These are phyloP conservation scores for Magnusiomyces ingens DNA, from an alignment of 1,139 yeast genomes.

Conservation along the genomic window DNA sequence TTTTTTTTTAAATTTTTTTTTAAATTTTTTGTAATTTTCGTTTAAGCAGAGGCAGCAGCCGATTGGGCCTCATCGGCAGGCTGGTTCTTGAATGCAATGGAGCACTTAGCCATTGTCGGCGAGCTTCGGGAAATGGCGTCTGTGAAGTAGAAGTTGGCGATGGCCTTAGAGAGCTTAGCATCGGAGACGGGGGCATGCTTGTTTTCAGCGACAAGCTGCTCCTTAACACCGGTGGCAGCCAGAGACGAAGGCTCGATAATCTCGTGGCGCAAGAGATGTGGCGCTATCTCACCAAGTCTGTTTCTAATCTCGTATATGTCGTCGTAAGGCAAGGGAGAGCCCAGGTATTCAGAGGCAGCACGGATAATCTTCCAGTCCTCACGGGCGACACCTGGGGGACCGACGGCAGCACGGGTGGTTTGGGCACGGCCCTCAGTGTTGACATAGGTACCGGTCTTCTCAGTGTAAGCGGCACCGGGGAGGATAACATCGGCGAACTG, in stretches of 20 bases:
- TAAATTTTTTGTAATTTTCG: not conserved
- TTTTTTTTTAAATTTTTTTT: not conserved
- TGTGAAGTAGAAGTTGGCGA: slow-evolving; percentile 80
- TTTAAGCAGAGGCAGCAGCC: slow-evolving; percentile 18
- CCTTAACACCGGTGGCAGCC: slow-evolving; percentile 53
- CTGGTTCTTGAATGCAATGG: slow-evolving; percentile 31
- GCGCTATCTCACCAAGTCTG: slow-evolving; percentile 73
- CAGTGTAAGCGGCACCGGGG: slow-evolving; percentile 88
- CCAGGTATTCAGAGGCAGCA: slow-evolving; percentile 75
- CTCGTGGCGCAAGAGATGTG: slow-evolving; percentile 72
- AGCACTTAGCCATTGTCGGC: slow-evolving; percentile 83
- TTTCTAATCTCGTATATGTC: slow-evolving; percentile 62
- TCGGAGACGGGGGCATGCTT: slow-evolving; percentile 41
- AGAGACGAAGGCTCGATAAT: slow-evolving; percentile 60
- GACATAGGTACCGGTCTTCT: slow-evolving; percentile 80
- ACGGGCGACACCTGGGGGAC: slow-evolving; percentile 87
- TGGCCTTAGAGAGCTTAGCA: slow-evolving; percentile 51
- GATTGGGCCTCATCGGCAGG: slow-evolving; percentile 11
- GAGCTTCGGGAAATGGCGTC: slow-evolving; percentile 84
- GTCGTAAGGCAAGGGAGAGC: slow-evolving; percentile 69
- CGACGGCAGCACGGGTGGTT: slow-evolving; percentile 78
- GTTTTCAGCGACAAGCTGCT: slow-evolving; percentile 37
- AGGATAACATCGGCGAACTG: slow-evolving; percentile 81
- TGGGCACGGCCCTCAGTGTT: slow-evolving; percentile 91
- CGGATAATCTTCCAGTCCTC: slow-evolving; percentile 89